Base-by-base conservation (phyloP, 2,329 filamentous ascomycete species). In the Cadophora sp. region DNA sequence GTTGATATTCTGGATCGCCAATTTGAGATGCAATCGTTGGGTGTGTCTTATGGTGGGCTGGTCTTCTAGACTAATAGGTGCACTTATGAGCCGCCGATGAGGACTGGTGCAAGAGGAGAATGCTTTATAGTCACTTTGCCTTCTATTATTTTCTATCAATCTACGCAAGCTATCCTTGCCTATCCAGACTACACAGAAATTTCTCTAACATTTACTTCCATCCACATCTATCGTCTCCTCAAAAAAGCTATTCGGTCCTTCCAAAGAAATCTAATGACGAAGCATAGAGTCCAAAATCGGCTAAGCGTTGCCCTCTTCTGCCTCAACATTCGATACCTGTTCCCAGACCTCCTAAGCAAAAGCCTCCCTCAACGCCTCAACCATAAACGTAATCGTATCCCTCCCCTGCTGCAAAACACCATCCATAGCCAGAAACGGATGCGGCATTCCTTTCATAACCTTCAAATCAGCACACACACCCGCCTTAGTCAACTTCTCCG, bases 381-480 rank as follows among this genome's bases (percentile, higher is more conserved):
- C 70, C 73, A 75, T 76, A 62, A 58, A 72, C 0, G 81, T 84
- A 67, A 88, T 86, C 0, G 85, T 83, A 65, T 81, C 77, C 70
- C 77, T 81, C 0, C 85, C 86, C 64, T 83, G 85, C 66, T 85
- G 80, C 59, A 88, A 74, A 1, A 80, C 85, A 1, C 79, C 84
- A 73, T 88, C 85, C 85, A 88, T 87, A 1, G 84, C 85, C 63
- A 87, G 79, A 74, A 88, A 88, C 0, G 85, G 84, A 79, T 88
- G 86, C 4, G 85, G 85, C 81, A 86, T 84, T 0, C 85, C 84
- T 72, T 82, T 79, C 81, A 86, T 84, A 24, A 85, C 76, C 67
- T 84, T 80, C 40, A 86, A 73, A 56, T 85, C 80, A 3, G 81
- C 82, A n/a, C 73, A 59, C 0, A 86, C 83, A 0, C 85, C 85